Evolutionary conservation across 2,329 filamentous ascomycete genomes (phyloP), one percentile per base, ranked within the genome.

Genomic region (Paramyrothecium roridum): DNA sequence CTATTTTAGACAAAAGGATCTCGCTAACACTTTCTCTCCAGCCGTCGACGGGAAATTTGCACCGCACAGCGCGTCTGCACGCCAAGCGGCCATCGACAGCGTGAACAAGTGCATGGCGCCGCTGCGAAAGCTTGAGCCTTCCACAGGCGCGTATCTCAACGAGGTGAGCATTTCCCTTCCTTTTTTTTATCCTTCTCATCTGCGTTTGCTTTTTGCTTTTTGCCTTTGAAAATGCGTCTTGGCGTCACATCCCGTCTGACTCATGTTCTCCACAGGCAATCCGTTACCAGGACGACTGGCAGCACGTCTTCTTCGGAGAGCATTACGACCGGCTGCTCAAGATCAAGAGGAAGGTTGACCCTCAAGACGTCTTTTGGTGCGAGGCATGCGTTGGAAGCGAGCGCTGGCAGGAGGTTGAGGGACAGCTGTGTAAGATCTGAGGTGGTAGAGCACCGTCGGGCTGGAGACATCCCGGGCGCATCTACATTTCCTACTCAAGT

Each of bases 271-370:
- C 0, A 3, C 12, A 76, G 74, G 73, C 71, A 2, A 65, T 69
- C 3, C 67, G 67, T 0, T 69, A 63, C n/a, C 73, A 75, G 13
- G 65, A 67, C 2, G 58, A 75, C 20, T 76, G 71, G 65, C 71
- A 74, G 43, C 62, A 66, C 8, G 66, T 68, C 0, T 79, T 77
- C 57, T 79, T 75, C 75, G 75, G 74, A 0, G 61, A 62, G 12
- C 80, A 81, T 48, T 82, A 82, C 57, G 61, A 69, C 16, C 68
- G 70, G 2, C 64, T 82, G 3, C 59, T 76, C 0, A 48, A 62
- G 13, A 76, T 82, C 52, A 82, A 83, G 66, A 67, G 69, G 13
- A 48, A 58, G 1, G 63, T 78, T n/a, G 79, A 83, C 56, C 79
- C 79, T 0, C 54, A 65, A 0, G 77, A 79, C 52, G 68, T 81